phyloP scores from a whole-genome alignment of 1,139 yeast species.

The Hyphopichia fennica region DNA sequence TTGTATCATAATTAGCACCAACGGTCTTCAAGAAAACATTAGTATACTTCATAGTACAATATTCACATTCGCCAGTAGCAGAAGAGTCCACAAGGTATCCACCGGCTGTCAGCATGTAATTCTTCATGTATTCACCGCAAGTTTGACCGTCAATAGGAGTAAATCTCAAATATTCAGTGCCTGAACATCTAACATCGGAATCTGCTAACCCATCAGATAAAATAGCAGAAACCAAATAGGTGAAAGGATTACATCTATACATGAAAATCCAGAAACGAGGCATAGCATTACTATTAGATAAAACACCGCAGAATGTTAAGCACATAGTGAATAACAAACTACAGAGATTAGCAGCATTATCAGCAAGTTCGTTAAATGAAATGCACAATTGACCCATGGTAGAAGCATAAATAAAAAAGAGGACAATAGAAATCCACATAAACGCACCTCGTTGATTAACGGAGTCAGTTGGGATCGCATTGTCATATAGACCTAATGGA shows the following conservation, averaged over 20 bases:
- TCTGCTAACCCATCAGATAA: conserved; percentile 34
- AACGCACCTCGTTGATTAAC: conserved; percentile 40
- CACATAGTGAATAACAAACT: conserved; percentile 27
- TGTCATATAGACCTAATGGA: conserved; percentile 68
- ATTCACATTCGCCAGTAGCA: conserved; percentile 17
- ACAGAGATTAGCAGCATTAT: conserved; percentile 39
- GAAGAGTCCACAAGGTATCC: conserved; percentile 22
- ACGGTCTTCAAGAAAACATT: conserved; percentile 18
- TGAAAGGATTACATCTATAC: conserved; percentile 27
- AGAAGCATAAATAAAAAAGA: conserved; percentile 33
- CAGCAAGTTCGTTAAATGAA: conserved; percentile 37
- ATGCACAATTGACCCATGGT: conserved; percentile 42
- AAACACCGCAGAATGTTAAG: conserved; percentile 36
- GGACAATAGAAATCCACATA: conserved; percentile 43
- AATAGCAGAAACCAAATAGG: conserved; percentile 51
- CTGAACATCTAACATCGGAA: conserved; percentile 35
- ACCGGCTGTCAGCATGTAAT: conserved; percentile 22
- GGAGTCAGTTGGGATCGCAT: conserved; percentile 40
- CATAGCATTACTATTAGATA: conserved; percentile 23
- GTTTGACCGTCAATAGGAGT: conserved; percentile 42
- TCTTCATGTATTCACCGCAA: conserved; percentile 24
- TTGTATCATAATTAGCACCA: conserved; percentile 14
- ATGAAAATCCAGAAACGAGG: conserved; percentile 40
- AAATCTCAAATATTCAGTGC: conserved; percentile 45
- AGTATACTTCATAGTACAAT: conserved; percentile 19